Conservation (phyloP, 495 filamentous ascomycete genomes). For the Xanthoparmelia taractica region DNA sequence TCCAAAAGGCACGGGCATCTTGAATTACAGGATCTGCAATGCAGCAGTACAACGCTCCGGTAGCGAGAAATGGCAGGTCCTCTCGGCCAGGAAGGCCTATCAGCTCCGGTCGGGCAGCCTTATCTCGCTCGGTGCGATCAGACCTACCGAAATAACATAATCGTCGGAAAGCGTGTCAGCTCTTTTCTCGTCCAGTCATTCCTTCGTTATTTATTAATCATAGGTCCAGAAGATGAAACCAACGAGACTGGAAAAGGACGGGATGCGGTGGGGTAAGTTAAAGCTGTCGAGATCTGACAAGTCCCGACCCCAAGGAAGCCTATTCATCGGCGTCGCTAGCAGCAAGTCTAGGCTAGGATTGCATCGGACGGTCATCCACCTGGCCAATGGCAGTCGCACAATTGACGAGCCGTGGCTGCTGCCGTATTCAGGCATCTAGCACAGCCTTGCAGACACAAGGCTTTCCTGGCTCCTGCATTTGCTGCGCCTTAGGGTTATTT, state of each 20-base stretch:
- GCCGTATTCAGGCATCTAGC: background rate
- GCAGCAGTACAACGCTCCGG: background rate
- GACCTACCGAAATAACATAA: background rate
- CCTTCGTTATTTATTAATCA: background rate
- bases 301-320: background rate
- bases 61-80: background rate
- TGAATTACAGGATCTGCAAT: background rate
- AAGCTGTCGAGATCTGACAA: slow-evolving; percentile 1
- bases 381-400: slow-evolving; percentile 1
- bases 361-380: slow-evolving; percentile 9
- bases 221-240: background rate
- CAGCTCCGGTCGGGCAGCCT: slow-evolving; percentile 6
- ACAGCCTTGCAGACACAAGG: background rate
- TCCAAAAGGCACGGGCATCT: slow-evolving; percentile 8
- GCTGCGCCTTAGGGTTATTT: background rate
- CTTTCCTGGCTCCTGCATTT: background rate
- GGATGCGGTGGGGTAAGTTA: slow-evolving; percentile 3
- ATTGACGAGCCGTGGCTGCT: background rate
- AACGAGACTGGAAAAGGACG: background rate
- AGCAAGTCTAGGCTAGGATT: slow-evolving; percentile 9
- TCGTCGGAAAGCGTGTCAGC: background rate
- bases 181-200: background rate
- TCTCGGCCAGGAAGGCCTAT: slow-evolving; percentile 2
- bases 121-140: slow-evolving; percentile 1
- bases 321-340: no score